Conservation (phyloP, 257 asterid species). For the Gynochthodes officinalis region DNA sequence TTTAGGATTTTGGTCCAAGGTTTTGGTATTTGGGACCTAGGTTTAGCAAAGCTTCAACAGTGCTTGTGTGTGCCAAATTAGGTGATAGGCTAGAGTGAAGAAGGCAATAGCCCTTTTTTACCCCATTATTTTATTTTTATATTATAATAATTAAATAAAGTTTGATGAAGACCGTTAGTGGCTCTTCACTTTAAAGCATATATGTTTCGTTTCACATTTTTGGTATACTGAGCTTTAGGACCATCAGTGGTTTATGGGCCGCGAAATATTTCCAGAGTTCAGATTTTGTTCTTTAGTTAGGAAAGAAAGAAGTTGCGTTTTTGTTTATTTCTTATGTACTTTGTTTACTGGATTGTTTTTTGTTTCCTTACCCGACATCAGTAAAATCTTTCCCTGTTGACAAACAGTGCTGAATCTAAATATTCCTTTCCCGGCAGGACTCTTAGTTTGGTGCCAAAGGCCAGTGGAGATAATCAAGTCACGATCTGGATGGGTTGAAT, state of each 20-base stretch:
- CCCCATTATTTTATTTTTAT: too few species aligned
- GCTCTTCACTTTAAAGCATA: background rate
- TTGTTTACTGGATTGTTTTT: slow-evolving; percentile 2
- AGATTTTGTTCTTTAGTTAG: background rate
- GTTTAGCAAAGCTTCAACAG: background rate
- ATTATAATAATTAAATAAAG: too few species aligned
- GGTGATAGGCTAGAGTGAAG: background rate
- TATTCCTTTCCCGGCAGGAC: slow-evolving; percentile 2
- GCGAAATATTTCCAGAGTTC: background rate
- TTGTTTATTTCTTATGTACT: background rate
- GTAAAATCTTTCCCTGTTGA: background rate
- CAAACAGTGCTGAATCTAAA: background rate
- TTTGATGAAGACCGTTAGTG: background rate
- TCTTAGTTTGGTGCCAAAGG: slow-evolving; percentile 4
- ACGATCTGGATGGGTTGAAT: slow-evolving; percentile 6
- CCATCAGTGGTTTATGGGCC: background rate
- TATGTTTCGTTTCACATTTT: background rate
- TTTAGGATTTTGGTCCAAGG: background rate
- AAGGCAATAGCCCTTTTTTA: background rate
- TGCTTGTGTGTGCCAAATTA: background rate
- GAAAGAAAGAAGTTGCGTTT: background rate
- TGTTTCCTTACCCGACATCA: background rate
- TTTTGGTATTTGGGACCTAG: background rate
- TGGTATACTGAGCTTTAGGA: background rate
- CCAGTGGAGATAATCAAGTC: background rate